Percentiles rank a stretch among this genome's conserved stretches.
These are phyloP conservation scores for Ogataea allantospora DNA, from an alignment of 805 yeast genomes.

Conservation along the genomic window DNA sequence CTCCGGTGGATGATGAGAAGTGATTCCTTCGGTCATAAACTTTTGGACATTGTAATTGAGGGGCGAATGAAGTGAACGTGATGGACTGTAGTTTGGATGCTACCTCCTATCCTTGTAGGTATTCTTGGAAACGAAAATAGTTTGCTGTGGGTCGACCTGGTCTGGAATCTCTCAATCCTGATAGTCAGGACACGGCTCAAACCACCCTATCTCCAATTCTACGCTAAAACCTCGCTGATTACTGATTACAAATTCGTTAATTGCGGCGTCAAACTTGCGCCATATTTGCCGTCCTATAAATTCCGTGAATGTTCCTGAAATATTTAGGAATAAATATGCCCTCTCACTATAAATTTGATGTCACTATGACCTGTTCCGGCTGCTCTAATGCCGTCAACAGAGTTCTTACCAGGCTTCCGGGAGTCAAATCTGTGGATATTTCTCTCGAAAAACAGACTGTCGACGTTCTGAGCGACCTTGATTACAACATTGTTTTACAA, in stretches of 20 bases:
- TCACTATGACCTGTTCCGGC: slow-evolving; percentile 82
- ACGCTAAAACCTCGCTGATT: neutral
- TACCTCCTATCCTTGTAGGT: too few species aligned
- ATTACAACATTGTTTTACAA: slow-evolving; percentile 75
- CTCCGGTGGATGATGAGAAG: slow-evolving; percentile 51
- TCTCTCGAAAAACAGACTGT: slow-evolving; percentile 82
- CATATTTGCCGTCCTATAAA: neutral
- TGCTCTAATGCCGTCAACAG: slow-evolving; percentile 86
- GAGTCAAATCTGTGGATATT: slow-evolving; percentile 70
- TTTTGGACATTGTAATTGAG: slow-evolving; percentile 35
- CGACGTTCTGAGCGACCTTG: slow-evolving; percentile 62
- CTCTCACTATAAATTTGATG: slow-evolving; percentile 71
- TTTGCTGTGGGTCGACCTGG: too few species aligned
- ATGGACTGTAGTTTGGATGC: neutral
- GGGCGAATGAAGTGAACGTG: neutral
- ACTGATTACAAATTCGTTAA: neutral
- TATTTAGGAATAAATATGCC: slow-evolving; percentile 34
- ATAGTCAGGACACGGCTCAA: too few species aligned
- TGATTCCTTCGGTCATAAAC: slow-evolving; percentile 54
- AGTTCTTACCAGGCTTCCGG: slow-evolving; percentile 67
- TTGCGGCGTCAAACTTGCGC: neutral
- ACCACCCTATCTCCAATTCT: neutral
- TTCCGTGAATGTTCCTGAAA: neutral
- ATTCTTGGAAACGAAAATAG: too few species aligned
- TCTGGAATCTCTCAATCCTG: too few species aligned